Base-by-base conservation (phyloP, 2,329 filamentous ascomycete species). In the Cytospora schulzeri region DNA sequence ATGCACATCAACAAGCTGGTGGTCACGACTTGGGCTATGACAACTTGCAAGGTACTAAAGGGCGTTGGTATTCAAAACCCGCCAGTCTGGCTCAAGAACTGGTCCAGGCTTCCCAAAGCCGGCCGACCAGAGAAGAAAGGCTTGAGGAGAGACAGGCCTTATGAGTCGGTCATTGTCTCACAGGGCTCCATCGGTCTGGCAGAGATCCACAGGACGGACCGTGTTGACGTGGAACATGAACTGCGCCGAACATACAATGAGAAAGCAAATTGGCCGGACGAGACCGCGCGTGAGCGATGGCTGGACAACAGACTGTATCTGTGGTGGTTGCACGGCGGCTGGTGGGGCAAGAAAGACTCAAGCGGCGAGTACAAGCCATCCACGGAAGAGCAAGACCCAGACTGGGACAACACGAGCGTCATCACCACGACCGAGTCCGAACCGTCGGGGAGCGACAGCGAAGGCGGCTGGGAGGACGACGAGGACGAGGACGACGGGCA, bases 301-400 rank as follows among this genome's bases (percentile, higher is more conserved):
- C 80, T 97, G 2, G 90, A 94, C 68, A 82, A 84, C 2, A 88
- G 87, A 65, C 79, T 97, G 1, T 98, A 97, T 74, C 81, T 82
- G 33, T 95, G 93, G 86, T 98, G 92, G 91, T 87, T 90, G 60
- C 81, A 83, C 61, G 92, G 92, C 24, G 92, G 91, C 9, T 91
- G 91, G 79, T 97, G 92, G 88, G 93, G 94, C 1, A 88, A 89
- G 19, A 82, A 88, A 35, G 94, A 98, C 73, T 82, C 83, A 6
- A 97, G 91, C 71, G 91, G 91, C 31, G 90, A 94, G 67, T 98
- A 93, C 74, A 75, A 81, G 35, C 88, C 88, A 0, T 72, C 76
- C 9, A 75, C 80, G 72, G 92, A 96, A 6, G 52, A 55, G 28
- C 68, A 71, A 38, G 72, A 73, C 41, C 65, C 65, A 1, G 69